Conservation (phyloP, 306 rosid genomes). For the Citrullus amarus region DNA sequence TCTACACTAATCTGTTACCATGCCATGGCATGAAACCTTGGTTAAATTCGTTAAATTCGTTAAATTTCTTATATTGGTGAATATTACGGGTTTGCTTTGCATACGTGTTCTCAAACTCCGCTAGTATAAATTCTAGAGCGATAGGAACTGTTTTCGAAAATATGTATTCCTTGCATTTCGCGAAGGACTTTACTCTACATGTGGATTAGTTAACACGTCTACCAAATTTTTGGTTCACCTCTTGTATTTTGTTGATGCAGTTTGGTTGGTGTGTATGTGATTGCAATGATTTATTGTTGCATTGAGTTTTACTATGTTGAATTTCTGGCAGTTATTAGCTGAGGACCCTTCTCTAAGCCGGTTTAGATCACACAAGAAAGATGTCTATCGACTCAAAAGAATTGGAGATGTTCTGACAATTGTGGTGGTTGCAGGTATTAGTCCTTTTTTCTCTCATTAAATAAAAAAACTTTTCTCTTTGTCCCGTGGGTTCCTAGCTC, state of each 20-base stretch:
- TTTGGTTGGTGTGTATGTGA: not conserved
- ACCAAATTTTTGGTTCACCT: not conserved
- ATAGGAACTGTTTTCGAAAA: not conserved
- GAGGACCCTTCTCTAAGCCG: conserved; percentile 54
- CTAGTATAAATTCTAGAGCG: not conserved
- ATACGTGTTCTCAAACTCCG: not conserved
- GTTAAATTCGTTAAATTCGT: not conserved
- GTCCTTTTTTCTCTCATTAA: not conserved
- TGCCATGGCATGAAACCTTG: not conserved
- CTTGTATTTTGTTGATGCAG: not conserved
- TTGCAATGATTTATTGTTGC: not conserved
- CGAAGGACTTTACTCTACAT: not conserved
- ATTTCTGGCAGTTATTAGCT: conserved; percentile 64
- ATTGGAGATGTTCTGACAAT: conserved; percentile 63
- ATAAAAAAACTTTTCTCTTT: not conserved
- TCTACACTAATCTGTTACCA: not conserved
- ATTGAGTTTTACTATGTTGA: conserved; percentile 1
- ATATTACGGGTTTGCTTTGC: not conserved
- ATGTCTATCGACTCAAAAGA: conserved; percentile 36
- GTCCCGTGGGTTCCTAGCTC: not conserved
- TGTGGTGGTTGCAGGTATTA: conserved; percentile 52
- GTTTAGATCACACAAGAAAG: conserved; percentile 72
- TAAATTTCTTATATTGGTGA: no score
- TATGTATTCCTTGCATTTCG: not conserved
- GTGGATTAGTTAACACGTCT: not conserved